These are phyloP conservation scores for Arthrobotrys entomopaga DNA, from an alignment of 2,329 filamentous ascomycete species.

Conservation along the genomic window DNA sequence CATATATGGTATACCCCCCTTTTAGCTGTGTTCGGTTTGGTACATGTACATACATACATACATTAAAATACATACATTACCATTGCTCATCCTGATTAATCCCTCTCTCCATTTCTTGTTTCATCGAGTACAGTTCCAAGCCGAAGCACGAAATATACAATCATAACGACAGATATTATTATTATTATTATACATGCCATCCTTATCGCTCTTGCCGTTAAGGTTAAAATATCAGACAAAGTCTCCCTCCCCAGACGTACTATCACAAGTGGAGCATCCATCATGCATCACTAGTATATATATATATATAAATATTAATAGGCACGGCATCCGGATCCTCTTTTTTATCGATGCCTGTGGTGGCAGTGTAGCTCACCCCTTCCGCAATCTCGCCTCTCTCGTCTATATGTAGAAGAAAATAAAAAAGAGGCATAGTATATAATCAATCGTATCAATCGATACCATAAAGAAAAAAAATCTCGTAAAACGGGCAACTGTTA, in stretches of 20 bases:
- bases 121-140: constrained; percentile 19
- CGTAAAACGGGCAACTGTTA: too few relatives aligned
- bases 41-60: too few relatives aligned
- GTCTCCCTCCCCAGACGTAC: neutral
- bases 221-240: constrained; percentile 25
- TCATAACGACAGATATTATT: too few relatives aligned
- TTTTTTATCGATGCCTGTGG: constrained; percentile 27
- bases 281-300: constrained; percentile 10
- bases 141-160: too few relatives aligned
- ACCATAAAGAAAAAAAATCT: too few relatives aligned
- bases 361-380: constrained; percentile 44
- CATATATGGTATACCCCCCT: too few relatives aligned
- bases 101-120: too few relatives aligned
- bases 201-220: constrained; percentile 38
- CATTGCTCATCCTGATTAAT: constrained; percentile 11
- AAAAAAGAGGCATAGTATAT: neutral
- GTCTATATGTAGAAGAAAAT: neutral
- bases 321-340: too few relatives aligned
- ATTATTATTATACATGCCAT: too few relatives aligned
- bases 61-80: constrained; percentile 9
- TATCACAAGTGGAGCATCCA: neutral
- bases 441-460: too few relatives aligned
- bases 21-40: neutral
- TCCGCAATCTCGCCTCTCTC: constrained; percentile 14
- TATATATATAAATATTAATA: constrained; percentile 27